A percentile compares a stretch with the other conserved stretches of the same genome.
These are phyloP conservation scores for Talaromyces nanjingensis DNA, from an alignment of 495 filamentous ascomycete species.

Conservation along the genomic window DNA sequence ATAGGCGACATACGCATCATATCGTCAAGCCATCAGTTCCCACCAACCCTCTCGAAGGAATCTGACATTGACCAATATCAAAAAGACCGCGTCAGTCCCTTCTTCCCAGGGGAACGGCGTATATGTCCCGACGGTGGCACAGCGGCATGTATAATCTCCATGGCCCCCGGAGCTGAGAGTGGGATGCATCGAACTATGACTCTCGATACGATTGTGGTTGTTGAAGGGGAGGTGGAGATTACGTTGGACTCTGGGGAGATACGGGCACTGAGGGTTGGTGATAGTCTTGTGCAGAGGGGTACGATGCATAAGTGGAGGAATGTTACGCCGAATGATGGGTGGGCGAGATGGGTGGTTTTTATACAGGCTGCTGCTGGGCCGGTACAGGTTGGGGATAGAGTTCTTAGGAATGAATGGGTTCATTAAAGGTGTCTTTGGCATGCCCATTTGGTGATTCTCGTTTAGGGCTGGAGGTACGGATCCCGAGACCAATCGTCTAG, in stretches of 20 bases:
- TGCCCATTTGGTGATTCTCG: no score
- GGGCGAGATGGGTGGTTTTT: neutral
- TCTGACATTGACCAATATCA: neutral
- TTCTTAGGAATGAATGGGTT: neutral
- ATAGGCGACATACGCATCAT: neutral
- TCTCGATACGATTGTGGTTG: slow-evolving; percentile 59
- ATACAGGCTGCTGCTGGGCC: neutral
- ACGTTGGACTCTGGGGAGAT: slow-evolving; percentile 54
- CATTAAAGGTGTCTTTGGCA: neutral
- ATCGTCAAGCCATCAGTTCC: neutral
- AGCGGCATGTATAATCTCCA: neutral
- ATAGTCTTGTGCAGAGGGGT: slow-evolving; percentile 57
- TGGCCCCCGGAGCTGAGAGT: neutral
- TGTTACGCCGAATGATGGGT: neutral
- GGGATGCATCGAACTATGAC: slow-evolving; percentile 41
- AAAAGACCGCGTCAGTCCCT: neutral
- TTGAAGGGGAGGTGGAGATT: slow-evolving; percentile 58
- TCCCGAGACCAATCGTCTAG: no score
- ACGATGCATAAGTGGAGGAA: slow-evolving; percentile 65
- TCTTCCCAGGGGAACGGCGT: neutral
- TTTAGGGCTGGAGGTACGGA: no score
- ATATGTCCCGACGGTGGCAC: neutral
- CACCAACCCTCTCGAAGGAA: neutral
- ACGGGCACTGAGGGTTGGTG: slow-evolving; percentile 49
- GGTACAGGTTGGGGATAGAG: neutral